Base-by-base conservation (phyloP, 495 filamentous ascomycete genomes). In the Aspergillus kassunensis region DNA sequence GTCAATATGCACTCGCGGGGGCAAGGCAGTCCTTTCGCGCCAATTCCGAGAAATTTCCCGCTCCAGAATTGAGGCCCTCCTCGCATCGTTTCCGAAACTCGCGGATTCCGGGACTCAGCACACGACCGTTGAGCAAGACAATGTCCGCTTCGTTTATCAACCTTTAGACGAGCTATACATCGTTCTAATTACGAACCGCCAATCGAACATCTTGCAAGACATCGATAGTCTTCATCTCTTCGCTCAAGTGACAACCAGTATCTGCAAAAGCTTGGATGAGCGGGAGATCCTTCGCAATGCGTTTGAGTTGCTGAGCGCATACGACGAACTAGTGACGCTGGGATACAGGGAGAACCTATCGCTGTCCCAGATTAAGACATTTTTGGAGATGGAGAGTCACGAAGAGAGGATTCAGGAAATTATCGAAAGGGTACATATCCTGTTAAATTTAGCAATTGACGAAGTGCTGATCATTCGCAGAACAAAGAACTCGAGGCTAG, bases 71-170 rank as follows among this genome's bases (percentile, higher is more conserved):
- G 95, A 98, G 75, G 95, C 90, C 35, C 82, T 98, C 30, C 84
- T 98, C 24, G 95, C 93, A 51, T 90, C 90, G 1, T 97, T 98
- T 70, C 93, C 93, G 35, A 97, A 97, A 69, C 89, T 97, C 49
- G 90, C 92, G 50, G 91, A 95, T 69, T 87, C 87, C 12, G 88
- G 90, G 37, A 95, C 90, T 43, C 93, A 98, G 66, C 93, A 98
- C 68, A 98, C 93, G 7, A 98, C 89, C 12, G 90, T 96, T 45
- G 93, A 98, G 70, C 92, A 96, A 68, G 93, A 98, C 77, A 97
- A 96, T 79, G 93, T 98, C 59, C 93, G 93, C 68, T 98, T 96
- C 66, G 93, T 97, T 44, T 98, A 98, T 77, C 93, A 98, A 70
- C 93, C 95, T 53, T 80, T 98, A 47, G 95, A 98, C 71, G 95